Base-by-base conservation (phyloP, 2,329 filamentous ascomycete genomes). In the Sporothrix globosa region DNA sequence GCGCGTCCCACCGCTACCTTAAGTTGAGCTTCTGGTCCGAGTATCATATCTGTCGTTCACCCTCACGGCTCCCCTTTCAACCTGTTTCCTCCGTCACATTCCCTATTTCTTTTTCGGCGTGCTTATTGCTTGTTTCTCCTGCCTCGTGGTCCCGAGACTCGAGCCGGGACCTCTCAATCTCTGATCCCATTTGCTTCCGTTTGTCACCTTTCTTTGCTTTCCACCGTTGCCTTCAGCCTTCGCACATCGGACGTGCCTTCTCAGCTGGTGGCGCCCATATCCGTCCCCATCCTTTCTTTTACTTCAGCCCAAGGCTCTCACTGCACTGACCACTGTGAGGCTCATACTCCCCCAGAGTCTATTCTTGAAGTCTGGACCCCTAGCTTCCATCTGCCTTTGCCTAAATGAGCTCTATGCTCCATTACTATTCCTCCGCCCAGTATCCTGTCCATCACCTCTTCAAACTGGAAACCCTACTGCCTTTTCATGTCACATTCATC, bases 271-370 rank as follows among this genome's bases (percentile, higher is more conserved):
- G 56, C 48, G 46, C n/a, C 46, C 14, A n/a, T 46, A 24, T 39
- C 44, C 34, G 63, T 44, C 14, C 46, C 21, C n/a, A 7, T 60
- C 52, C 21, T 48, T 69, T 21, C 6, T 53, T 41, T 39, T 60
- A 2, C 54, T 53, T 53, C 53, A 39, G 53, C 56, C 56, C 44
- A 30, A n/a, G 39, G 19, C 56, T 44, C 56, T 56, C 30, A 46
- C 34, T 41, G 54, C 68, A 65, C 27, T 54, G n/a, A 46, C 41
- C 11, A 13, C 50, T 46, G 52, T 7, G 66, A 68, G 65, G 17
- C 44, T 30, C 65, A 60, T 44, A 44, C 11, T 34, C 56, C 54
- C 34, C 56, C 56, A 2, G 56, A 44, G 56, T 61, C 34, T 41
- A n/a, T 39, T 19, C 34, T 27, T 34, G 39, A 19, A 27, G 46